phyloP scores from a whole-genome alignment of 2,329 filamentous ascomycete genomes.

The Amesomyces nigricolor region DNA sequence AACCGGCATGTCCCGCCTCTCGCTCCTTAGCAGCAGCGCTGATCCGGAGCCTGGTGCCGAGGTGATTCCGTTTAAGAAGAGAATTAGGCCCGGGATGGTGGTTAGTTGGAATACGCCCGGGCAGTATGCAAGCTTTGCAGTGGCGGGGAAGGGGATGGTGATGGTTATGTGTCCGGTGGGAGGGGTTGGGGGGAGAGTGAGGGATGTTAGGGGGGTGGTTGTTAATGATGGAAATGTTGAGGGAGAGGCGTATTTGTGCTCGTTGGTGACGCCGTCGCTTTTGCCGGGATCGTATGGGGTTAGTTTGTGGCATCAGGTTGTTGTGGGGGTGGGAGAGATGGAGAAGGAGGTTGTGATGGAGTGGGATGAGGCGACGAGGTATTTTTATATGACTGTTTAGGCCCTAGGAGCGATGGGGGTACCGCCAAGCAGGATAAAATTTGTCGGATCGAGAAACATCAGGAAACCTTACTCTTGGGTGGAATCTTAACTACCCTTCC shows the following conservation, averaged over 20 bases:
- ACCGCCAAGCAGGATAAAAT: too few relatives aligned
- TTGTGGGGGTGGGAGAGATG: constrained; percentile 34
- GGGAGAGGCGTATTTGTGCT: constrained; percentile 32
- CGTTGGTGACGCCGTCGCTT: constrained; percentile 32
- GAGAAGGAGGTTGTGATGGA: constrained; percentile 38
- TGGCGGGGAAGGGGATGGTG: constrained; percentile 26
- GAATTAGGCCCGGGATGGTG: constrained; percentile 39
- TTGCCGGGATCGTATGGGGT: constrained; percentile 37
- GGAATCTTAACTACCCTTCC: too few relatives aligned
- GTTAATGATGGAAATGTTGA: constrained; percentile 17
- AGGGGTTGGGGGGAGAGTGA: constrained; percentile 20
- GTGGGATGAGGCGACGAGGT: constrained; percentile 40
- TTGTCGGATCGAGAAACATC: too few relatives aligned
- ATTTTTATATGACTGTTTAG: constrained; percentile 34
- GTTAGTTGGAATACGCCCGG: constrained; percentile 30
- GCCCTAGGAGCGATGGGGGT: too few relatives aligned
- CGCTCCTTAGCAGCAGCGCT: constrained; percentile 26
- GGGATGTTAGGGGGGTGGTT: constrained; percentile 23
- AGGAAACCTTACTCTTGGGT: too few relatives aligned
- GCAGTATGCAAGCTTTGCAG: constrained; percentile 10
- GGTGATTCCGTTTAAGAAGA: constrained; percentile 34
- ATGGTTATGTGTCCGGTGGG: constrained; percentile 31
- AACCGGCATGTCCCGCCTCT: not conserved
- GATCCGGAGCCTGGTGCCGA: constrained; percentile 27
- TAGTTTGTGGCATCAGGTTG: constrained; percentile 35